Percentiles rank a stretch among this genome's conserved stretches.
Conservation (phyloP, 371 early-diverging fungal species). For the Batkoa obscura region DNA sequence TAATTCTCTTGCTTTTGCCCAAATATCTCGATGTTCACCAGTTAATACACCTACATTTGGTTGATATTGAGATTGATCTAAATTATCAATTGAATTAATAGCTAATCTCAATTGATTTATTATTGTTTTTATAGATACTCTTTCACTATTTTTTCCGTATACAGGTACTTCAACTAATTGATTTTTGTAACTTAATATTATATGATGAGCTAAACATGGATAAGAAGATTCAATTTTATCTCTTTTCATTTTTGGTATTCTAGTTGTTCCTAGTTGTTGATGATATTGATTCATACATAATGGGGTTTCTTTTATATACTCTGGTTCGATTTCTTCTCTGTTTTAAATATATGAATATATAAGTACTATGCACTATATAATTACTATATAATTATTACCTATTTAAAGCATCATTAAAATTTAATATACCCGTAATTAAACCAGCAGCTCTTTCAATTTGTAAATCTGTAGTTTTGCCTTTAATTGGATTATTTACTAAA, state of each 20-base stretch:
- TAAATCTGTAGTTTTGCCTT: conserved; percentile 36
- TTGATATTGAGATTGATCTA: conserved; percentile 18
- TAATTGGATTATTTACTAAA: conserved; percentile 17
- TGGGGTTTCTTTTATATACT: conserved; percentile 22
- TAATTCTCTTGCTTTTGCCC: conserved; percentile 32
- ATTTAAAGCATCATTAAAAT: conserved; percentile 55
- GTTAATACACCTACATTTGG: conserved; percentile 64
- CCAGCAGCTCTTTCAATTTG: conserved; percentile 66
- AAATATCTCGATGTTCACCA: conserved; percentile 66
- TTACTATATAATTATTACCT: conserved; percentile 14
- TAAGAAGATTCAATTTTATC: conserved; percentile 48
- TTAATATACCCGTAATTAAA: conserved; percentile 38
- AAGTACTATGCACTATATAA: neutral
- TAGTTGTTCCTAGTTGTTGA: conserved; percentile 60
- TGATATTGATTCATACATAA: conserved; percentile 84
- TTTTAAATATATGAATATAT: neutral
- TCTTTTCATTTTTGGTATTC: conserved; percentile 42
- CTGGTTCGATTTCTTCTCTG: neutral
- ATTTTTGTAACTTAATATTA: conserved; percentile 61
- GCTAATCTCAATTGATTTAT: conserved; percentile 37
- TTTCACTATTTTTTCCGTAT: conserved; percentile 37
- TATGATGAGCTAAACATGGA: conserved; percentile 53
- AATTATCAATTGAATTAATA: conserved; percentile 30
- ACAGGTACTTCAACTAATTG: conserved; percentile 67
- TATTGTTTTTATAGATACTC: conserved; percentile 37